phyloP scores from a whole-genome alignment of 768 basidiomycete species.

The Rhodotorula graminis region DNA sequence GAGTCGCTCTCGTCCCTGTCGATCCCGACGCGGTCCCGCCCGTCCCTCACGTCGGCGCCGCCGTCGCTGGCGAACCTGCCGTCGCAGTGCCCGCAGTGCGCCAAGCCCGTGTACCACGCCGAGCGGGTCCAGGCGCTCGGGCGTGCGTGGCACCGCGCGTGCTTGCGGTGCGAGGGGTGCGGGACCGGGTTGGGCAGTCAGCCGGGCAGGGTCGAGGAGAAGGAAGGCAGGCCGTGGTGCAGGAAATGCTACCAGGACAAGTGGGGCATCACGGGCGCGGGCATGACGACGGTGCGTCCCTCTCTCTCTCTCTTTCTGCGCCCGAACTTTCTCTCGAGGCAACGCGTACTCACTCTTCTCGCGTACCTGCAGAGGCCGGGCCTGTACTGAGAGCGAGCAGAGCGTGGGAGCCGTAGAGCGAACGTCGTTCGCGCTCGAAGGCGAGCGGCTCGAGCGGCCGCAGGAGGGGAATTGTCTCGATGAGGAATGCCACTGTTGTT shows the following conservation, averaged over 20 bases:
- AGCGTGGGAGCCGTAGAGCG: no score
- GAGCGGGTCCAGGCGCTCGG: background rate
- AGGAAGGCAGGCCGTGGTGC: conserved; percentile 34
- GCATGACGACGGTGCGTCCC: conserved; percentile 24
- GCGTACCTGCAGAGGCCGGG: background rate
- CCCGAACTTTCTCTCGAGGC: no score
- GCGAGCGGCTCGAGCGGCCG: no score
- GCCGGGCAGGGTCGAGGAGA: conserved; percentile 17
- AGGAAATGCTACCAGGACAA: conserved; percentile 34
- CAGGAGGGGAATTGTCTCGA: no score
- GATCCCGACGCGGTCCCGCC: background rate
- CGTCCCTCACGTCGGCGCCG: background rate
- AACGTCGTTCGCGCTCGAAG: no score
- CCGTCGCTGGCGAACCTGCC: background rate
- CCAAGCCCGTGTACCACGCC: conserved; percentile 2
- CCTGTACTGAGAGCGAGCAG: background rate
- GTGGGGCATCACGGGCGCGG: conserved; percentile 27
- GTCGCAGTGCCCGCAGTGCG: background rate
- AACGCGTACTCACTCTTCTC: no score
- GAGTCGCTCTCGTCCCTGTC: background rate
- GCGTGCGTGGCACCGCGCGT: conserved; percentile 24
- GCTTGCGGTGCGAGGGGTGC: conserved; percentile 37
- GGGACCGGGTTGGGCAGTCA: conserved; percentile 31
- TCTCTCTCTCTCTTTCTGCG: background rate
- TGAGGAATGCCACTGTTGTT: no score